Base-by-base conservation (phyloP, 164 flowering plant species). In the Vitis labrusca region DNA sequence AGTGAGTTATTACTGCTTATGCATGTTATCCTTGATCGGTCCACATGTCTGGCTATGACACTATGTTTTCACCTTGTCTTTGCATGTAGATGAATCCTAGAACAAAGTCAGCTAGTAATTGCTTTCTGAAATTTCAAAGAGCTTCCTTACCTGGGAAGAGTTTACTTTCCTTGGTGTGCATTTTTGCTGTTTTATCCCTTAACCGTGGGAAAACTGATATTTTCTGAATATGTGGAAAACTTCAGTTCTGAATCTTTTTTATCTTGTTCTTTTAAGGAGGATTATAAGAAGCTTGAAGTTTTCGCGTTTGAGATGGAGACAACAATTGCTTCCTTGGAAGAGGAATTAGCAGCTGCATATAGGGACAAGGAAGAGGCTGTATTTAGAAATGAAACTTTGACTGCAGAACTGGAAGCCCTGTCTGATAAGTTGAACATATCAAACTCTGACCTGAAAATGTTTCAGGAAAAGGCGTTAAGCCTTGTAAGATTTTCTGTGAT, bases 231-330 rank as follows among this genome's bases (percentile, higher is more conserved):
- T 48, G 50, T 60, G 14, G 10, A 17, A 17, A 17, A 17, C 17
- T 17, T 17, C 17, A 17, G 17, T 17, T 17, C 17, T 17, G 17
- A 17, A 17, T 17, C 17, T 17, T 17, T 17, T 17, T 17, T 17
- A 17, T 17, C 27, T 70, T 70, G 10, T 65, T 16, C 11, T 77
- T 53, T 65, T 60, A 62, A 93, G 98, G 94, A 83, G 58, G 97
- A 91, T 2, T 82, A 87, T 70, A 79, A 73, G 73, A 89, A 81
- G 72, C 75, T 95, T 76, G 97, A 95, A 88, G 89, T 89, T 74
- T 80, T 81, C 68, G 86, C 88, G 23, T 90, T 91, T 86, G 98
- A 93, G 79, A 85, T 89, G 93, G 98, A 91, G 78, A 63, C 91
- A 65, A 88, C 87, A 51, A 87, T 95, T 79, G 88, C 91, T 73